Percentiles rank a stretch among this genome's conserved stretches.
Conservation (phyloP, 257 asterid species). For the Jacaranda mimosifolia region DNA sequence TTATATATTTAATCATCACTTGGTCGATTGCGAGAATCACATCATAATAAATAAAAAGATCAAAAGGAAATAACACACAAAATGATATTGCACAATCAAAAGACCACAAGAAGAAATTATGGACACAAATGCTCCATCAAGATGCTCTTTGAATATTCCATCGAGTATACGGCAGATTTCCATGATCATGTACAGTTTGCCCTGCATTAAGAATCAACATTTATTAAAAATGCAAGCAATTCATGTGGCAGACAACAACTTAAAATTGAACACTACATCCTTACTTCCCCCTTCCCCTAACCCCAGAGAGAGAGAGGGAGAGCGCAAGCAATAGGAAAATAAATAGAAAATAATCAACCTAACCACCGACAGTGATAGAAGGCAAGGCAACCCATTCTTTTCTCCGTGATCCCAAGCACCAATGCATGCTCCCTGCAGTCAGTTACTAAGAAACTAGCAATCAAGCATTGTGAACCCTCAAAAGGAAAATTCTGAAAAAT, state of each 20-base stretch:
- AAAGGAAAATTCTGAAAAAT: neutral
- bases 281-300: no score
- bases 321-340: neutral
- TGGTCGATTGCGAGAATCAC: slow-evolving; percentile 79
- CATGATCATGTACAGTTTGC: slow-evolving; percentile 96
- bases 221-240: slow-evolving; percentile 1
- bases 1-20: slow-evolving; percentile 96
- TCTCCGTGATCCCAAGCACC: no score
- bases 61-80: slow-evolving; percentile 27
- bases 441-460: no score
- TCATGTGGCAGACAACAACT: slow-evolving; percentile 26
- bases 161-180: slow-evolving; percentile 93
- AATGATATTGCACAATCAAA: neutral
- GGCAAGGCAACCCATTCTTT: no score
- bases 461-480: no score
- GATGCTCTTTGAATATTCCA: slow-evolving; percentile 97
- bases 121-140: slow-evolving; percentile 88
- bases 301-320: no score
- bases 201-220: slow-evolving; percentile 61
- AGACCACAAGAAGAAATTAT: neutral
- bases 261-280: neutral
- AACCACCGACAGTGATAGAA: no score
- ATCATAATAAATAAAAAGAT: slow-evolving; percentile 29
- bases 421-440: no score
- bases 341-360: no score